A percentile compares a stretch with the other conserved stretches of the same genome.
Conservation (phyloP, 2,329 filamentous ascomycete genomes). For the Cladorrhinum sp. region DNA sequence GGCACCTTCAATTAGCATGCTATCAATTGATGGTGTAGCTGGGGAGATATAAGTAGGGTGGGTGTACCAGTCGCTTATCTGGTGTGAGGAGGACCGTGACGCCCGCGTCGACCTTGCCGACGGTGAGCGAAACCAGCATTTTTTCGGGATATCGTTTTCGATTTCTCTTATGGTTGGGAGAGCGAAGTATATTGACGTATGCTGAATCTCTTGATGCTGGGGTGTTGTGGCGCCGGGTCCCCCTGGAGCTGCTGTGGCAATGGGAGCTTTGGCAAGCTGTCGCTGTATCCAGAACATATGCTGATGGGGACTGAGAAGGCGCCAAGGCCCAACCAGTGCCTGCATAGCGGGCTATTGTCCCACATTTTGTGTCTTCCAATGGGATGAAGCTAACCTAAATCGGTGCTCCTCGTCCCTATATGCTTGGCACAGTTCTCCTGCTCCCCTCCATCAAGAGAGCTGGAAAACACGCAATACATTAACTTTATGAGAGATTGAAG, state of each 20-base stretch:
- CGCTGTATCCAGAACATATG: neutral
- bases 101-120: conserved; percentile 98
- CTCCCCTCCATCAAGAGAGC: too few relatives aligned
- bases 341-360: too few relatives aligned
- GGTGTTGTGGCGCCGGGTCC: neutral
- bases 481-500: too few relatives aligned
- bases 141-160: neutral
- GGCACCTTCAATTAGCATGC: conserved; percentile 22
- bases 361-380: too few relatives aligned
- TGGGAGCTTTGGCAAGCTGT: conserved; percentile 9
- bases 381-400: too few relatives aligned
- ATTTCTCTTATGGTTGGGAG: too few relatives aligned
- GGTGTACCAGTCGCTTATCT: conserved; percentile 83
- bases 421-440: too few relatives aligned
- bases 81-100: conserved; percentile 95
- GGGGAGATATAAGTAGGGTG: conserved; percentile 1
- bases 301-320: neutral
- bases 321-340: neutral
- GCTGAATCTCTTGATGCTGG: neutral
- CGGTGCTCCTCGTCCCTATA: too few relatives aligned
- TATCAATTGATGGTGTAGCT: conserved; percentile 7
- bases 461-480: too few relatives aligned
- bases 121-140: conserved; percentile 96
- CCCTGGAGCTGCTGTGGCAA: neutral
- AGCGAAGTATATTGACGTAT: too few relatives aligned